These are phyloP conservation scores for Chenopodium suecicum DNA, from an alignment of 148 eudicot species.

Conservation along the genomic window DNA sequence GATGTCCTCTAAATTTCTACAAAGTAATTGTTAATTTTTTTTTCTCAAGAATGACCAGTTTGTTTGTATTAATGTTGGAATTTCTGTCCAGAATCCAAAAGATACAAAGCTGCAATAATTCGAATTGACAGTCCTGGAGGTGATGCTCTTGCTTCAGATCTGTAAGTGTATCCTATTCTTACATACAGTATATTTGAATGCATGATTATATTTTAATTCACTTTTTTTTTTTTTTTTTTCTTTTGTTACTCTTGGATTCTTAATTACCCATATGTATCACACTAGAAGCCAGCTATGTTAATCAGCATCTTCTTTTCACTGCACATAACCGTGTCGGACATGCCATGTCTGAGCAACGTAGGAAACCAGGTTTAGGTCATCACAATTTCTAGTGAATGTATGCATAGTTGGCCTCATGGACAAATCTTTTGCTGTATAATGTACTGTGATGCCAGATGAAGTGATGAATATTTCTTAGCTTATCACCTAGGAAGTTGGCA, in stretches of 20 bases:
- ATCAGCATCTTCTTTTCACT: too few relatives aligned
- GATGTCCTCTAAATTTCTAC: not conserved
- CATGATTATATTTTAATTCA: not conserved
- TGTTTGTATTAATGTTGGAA: not conserved
- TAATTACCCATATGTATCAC: not conserved
- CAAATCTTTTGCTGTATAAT: not conserved
- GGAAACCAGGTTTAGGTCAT: not conserved
- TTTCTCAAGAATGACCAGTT: not conserved
- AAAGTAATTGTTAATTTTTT: not conserved
- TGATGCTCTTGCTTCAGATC: constrained; percentile 98
- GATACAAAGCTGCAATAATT: constrained; percentile 74
- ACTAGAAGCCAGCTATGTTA: not conserved
- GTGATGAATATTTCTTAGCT: not conserved
- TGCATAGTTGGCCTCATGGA: not conserved
- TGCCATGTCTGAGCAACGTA: too few relatives aligned
- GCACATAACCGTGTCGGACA: too few relatives aligned
- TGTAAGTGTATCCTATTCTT: constrained; percentile 56
- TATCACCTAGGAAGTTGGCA: not conserved
- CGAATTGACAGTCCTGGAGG: constrained; percentile 99
- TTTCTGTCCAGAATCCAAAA: constrained; percentile 62
- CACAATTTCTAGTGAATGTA: not conserved
- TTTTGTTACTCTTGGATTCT: not conserved
- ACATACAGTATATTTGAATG: not conserved
- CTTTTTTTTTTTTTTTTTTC: not conserved
- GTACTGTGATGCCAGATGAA: not conserved